Conservation (phyloP, 257 asterid species). For the Solanum appendiculatum region DNA sequence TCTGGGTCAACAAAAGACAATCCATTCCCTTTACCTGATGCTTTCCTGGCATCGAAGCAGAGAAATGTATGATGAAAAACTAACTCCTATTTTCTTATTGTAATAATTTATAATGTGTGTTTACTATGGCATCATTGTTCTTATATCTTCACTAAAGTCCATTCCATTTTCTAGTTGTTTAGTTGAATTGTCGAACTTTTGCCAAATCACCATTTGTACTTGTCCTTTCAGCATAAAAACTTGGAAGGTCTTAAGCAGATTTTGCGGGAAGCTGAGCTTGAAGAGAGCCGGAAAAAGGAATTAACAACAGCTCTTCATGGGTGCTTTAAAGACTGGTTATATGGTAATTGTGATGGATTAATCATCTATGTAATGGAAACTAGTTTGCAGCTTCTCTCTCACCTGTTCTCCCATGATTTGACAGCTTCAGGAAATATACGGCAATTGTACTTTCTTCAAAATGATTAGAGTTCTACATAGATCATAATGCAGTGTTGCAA, state of each 20-base stretch:
- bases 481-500: background rate
- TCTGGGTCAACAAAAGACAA: constrained; percentile 59
- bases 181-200: background rate
- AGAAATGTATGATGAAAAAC: constrained; percentile 43
- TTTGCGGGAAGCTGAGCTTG: constrained; percentile 71
- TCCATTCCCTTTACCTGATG: constrained; percentile 83
- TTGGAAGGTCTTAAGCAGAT: constrained; percentile 65
- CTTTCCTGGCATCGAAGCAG: constrained; percentile 69
- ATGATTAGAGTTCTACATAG: constrained; percentile 28
- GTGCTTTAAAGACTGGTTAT: constrained; percentile 89
- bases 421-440: constrained; percentile 94
- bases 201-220: background rate
- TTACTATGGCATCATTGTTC: background rate
- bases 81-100: background rate
- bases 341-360: constrained; percentile 40
- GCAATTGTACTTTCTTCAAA: constrained; percentile 84
- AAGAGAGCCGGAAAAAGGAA: constrained; percentile 80
- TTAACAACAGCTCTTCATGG: constrained; percentile 70
- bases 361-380: background rate
- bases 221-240: constrained; percentile 44
- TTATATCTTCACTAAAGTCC: background rate
- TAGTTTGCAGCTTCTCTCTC: background rate
- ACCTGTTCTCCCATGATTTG: constrained; percentile 1
- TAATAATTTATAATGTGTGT: background rate
- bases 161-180: background rate